A percentile compares a stretch with the other conserved stretches of the same genome.
Evolutionary conservation across 2,329 filamentous ascomycete species (phyloP).

Genomic region (Trichophyton mentagrophytes): DNA sequence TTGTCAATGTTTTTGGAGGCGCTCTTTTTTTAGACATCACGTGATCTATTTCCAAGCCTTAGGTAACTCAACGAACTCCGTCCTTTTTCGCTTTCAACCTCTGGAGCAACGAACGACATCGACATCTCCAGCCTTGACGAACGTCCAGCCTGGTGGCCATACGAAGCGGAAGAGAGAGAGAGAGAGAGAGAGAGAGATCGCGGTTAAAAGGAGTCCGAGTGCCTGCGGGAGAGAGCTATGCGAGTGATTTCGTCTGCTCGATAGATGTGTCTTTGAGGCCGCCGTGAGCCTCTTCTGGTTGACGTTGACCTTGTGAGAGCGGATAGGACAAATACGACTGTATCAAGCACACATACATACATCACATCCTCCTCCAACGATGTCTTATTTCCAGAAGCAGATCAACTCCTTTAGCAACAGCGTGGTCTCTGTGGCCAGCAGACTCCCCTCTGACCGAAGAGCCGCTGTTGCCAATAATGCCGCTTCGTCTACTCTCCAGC

Average conservation of each 20-base stretch:
- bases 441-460: constrained; percentile 43
- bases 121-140: neutral
- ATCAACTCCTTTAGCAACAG: constrained; percentile 50
- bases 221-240: neutral
- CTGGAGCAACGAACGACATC: neutral
- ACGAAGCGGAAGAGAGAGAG: neutral
- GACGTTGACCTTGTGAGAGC: neutral
- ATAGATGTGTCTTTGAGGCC: neutral
- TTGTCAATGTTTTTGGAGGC: neutral
- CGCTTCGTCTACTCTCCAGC: constrained; percentile 23
- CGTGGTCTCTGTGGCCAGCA: constrained; percentile 51
- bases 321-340: neutral
- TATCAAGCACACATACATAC: neutral
- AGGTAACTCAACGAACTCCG: no score
- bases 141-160: neutral
- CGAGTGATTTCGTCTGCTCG: neutral
- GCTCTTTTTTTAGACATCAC: neutral
- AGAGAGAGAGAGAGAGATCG: neutral
- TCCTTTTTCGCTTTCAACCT: neutral
- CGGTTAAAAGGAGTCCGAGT: neutral
- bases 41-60: neutral
- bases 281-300: neutral
- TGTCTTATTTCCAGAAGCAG: constrained; percentile 56
- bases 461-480: constrained; percentile 46
- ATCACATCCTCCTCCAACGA: constrained; percentile 25